phyloP scores from a whole-genome alignment of 1,284 basidiomycete species.

The Dichomitus squalens region DNA sequence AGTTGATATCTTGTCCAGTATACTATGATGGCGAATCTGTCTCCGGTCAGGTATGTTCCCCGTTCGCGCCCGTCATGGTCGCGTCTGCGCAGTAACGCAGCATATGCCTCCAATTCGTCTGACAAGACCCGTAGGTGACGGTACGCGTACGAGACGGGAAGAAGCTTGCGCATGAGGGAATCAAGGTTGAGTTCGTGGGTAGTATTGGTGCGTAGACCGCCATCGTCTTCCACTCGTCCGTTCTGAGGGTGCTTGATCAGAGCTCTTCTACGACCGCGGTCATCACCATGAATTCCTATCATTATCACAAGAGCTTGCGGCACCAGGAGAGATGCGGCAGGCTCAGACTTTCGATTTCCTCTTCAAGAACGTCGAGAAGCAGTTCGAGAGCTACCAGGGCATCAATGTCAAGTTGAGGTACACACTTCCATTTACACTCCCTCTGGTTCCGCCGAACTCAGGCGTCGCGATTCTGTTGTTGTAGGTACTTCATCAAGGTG shows the following conservation, averaged over 20 bases:
- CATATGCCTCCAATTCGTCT: neutral
- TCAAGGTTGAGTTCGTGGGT: conserved; percentile 97
- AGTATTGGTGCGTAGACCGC: conserved; percentile 76
- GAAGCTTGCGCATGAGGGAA: conserved; percentile 93
- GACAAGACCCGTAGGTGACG: conserved; percentile 59
- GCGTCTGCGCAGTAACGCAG: neutral
- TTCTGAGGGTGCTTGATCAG: conserved; percentile 43
- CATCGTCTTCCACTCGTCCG: neutral
- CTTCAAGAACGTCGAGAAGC: conserved; percentile 99
- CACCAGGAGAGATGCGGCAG: conserved; percentile 92
- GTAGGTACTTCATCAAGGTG: conserved; percentile 92
- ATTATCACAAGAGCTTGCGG: conserved; percentile 91
- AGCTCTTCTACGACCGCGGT: conserved; percentile 95
- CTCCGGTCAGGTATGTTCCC: conserved; percentile 73
- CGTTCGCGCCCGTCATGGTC: conserved; percentile 1
- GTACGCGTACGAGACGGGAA: conserved; percentile 94
- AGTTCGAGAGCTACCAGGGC: conserved; percentile 96
- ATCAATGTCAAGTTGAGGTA: conserved; percentile 97
- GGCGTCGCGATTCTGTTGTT: neutral
- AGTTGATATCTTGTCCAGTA: conserved; percentile 83
- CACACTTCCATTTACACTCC: conserved; percentile 25
- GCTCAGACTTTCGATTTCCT: conserved; percentile 95
- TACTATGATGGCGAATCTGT: conserved; percentile 96
- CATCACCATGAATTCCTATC: conserved; percentile 99
- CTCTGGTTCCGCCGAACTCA: neutral